Conservation (phyloP, 495 filamentous ascomycete genomes). For the Cercophora scortea region DNA sequence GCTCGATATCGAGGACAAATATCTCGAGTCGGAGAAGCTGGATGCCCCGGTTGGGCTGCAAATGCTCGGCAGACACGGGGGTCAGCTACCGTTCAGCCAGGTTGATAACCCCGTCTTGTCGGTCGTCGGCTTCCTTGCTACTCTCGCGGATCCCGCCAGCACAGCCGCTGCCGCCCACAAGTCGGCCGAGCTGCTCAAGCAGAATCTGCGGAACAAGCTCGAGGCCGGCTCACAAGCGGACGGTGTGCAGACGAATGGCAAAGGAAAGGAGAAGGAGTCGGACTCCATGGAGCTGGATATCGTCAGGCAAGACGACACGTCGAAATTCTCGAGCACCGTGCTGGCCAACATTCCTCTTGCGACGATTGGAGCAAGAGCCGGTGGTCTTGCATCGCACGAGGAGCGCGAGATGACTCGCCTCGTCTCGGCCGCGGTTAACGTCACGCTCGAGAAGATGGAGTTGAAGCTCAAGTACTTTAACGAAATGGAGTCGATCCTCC, state of each 20-base stretch:
- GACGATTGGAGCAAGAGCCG: constrained; percentile 73
- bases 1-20: constrained; percentile 84
- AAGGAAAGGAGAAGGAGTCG: constrained; percentile 47
- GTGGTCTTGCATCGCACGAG: constrained; percentile 85
- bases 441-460: constrained; percentile 75
- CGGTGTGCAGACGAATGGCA: constrained; percentile 24
- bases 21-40: constrained; percentile 64
- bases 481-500: constrained; percentile 86
- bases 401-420: constrained; percentile 93
- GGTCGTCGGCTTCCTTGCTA: constrained; percentile 85
- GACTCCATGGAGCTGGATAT: constrained; percentile 51
- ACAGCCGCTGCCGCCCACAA: constrained; percentile 83
- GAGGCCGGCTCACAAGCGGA: constrained; percentile 50
- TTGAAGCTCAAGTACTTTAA: constrained; percentile 87
- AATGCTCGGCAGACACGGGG: constrained; percentile 53
- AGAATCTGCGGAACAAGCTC: constrained; percentile 63
- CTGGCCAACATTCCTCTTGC: constrained; percentile 76
- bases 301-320: constrained; percentile 25
- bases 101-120: constrained; percentile 93
- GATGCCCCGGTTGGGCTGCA: constrained; percentile 51
- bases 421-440: constrained; percentile 77
- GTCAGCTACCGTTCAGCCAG: constrained; percentile 77
- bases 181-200: constrained; percentile 75
- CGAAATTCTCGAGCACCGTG: constrained; percentile 36
- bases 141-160: constrained; percentile 77